Evolutionary conservation across 2,329 filamentous ascomycete species (phyloP), one percentile per base, ranked within the genome.

Genomic region (Arachnomyces sp.): DNA sequence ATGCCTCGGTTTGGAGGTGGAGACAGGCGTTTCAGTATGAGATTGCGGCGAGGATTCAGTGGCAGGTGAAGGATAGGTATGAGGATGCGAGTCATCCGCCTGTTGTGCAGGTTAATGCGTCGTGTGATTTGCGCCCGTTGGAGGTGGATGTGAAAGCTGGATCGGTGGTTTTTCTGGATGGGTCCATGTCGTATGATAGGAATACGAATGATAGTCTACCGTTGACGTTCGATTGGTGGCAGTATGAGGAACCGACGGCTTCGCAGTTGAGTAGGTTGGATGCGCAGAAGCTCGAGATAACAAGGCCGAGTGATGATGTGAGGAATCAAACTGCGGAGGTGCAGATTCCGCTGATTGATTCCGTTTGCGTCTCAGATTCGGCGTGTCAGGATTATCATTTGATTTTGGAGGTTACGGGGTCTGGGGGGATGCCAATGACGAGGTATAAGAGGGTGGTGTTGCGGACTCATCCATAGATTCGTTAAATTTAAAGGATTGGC

Each of bases 1-100:
- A 72, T 15, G 69, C 70, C 2, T 71, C 68, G 0, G 67, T 74
- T 25, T 74, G 72, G 71, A 58, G 71, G n/a, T 75, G 71, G 72
- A 53, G 71, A 11, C 57, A 67, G 38, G 68, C 71, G 1, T 74
- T 67, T 42, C 70, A 74, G 51, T 66, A 68, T 35, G 70, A 74
- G 40, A 74, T 68, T 50, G 71, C 60, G 7, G 72, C 61, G 16
- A 57, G 60, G 17, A 72, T 70, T 49, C 66, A 63, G 49, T 75
- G 60, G 73, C 71, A 58, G 11, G 53, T 65, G 46, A 45, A 53
- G 36, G 45, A 5, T 5, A 25, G 44, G 8, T 64, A 65, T 11
- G 46, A 28, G 11, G 54, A 59, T 16, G 63, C 55, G 1, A 72
- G 67, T 39, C 72, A 75, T 46, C 66, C 67, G 29, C 72, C 72